A percentile compares a stretch with the other conserved stretches of the same genome.
These are phyloP conservation scores for Harringtonia lauricola DNA, from an alignment of 2,329 filamentous ascomycete species.

Conservation along the genomic window DNA sequence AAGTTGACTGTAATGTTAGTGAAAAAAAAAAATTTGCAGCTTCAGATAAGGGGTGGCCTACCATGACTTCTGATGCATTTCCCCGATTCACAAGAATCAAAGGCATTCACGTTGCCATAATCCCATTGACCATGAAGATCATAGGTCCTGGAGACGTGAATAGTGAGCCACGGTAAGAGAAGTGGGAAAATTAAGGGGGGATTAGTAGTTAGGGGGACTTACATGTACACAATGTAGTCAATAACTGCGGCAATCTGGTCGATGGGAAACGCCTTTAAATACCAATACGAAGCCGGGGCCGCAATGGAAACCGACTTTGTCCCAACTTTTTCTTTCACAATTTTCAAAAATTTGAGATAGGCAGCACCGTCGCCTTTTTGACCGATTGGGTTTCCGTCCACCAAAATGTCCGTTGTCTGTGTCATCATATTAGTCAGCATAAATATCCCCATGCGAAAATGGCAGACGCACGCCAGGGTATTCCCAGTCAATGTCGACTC, in stretches of 20 bases:
- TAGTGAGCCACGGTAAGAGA: no score
- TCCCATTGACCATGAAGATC: slow-evolving; percentile 28
- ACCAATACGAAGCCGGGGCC: slow-evolving; percentile 19
- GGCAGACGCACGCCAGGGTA: slow-evolving; percentile 1
- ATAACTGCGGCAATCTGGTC: slow-evolving; percentile 14
- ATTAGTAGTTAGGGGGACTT: no score
- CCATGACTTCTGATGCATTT: slow-evolving; percentile 20
- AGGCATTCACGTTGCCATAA: slow-evolving; percentile 10
- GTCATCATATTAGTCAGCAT: no score
- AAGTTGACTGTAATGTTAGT: slow-evolving; percentile 15
- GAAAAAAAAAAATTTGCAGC: no score
- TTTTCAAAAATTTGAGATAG: slow-evolving; percentile 21
- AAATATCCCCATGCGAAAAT: no score
- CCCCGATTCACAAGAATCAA: slow-evolving; percentile 16
- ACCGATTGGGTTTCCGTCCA: slow-evolving; percentile 18
- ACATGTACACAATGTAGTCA: slow-evolving; percentile 21
- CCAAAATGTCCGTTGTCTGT: slow-evolving; percentile 11
- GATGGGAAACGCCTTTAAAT: slow-evolving; percentile 18
- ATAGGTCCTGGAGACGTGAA: slow-evolving; percentile 12
- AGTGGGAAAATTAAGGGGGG: no score
- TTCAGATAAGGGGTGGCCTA: no score
- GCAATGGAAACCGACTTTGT: slow-evolving; percentile 16
- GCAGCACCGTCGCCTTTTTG: slow-evolving; percentile 17
- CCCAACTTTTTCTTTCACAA: slow-evolving; percentile 6
- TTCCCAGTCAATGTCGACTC: slow-evolving; percentile 9